Conservation (phyloP, 139 green algal genomes). For the Tetradesmus lagerheimii region DNA sequence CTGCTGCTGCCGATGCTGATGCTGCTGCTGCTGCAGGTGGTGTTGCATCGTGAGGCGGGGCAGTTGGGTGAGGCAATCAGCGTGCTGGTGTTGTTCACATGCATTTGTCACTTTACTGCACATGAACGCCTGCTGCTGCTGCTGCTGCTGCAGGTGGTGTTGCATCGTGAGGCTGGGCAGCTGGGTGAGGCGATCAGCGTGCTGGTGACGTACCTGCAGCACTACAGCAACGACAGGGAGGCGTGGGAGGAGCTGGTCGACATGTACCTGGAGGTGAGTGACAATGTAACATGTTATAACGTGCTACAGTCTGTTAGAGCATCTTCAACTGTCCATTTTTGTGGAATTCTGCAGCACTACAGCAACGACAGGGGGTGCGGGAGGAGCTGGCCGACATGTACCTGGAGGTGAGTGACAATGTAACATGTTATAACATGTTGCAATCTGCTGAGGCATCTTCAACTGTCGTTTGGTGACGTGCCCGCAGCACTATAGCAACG, state of each 20-base stretch:
- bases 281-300: not conserved
- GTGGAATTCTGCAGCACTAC: slow-evolving; percentile 75
- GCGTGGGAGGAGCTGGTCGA: slow-evolving; percentile 90
- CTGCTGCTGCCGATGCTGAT: too few relatives aligned
- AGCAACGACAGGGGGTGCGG: slow-evolving; percentile 81
- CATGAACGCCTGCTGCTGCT: too few relatives aligned
- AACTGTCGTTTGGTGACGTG: slow-evolving; percentile 82
- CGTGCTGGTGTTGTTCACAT: too few relatives aligned
- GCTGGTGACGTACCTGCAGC: slow-evolving; percentile 77
- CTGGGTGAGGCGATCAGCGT: slow-evolving; percentile 64
- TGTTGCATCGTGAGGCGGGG: too few relatives aligned
- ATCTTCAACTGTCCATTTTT: too few relatives aligned
- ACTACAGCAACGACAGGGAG: slow-evolving; percentile 74
- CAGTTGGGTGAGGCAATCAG: too few relatives aligned
- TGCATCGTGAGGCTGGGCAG: slow-evolving; percentile 72
- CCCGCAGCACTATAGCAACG: slow-evolving; percentile 72
- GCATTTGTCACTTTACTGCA: too few relatives aligned
- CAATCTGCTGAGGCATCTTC: too few relatives aligned
- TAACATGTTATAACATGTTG: not conserved
- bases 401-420: slow-evolving; percentile 65
- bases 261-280: slow-evolving; percentile 81
- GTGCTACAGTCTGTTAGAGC: too few relatives aligned
- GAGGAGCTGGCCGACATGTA: slow-evolving; percentile 90
- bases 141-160: slow-evolving; percentile 59
- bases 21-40: too few relatives aligned